Evolutionary conservation across 169 alveolate genomes (phyloP).

Genomic region (Sarcocystis neurona): DNA sequence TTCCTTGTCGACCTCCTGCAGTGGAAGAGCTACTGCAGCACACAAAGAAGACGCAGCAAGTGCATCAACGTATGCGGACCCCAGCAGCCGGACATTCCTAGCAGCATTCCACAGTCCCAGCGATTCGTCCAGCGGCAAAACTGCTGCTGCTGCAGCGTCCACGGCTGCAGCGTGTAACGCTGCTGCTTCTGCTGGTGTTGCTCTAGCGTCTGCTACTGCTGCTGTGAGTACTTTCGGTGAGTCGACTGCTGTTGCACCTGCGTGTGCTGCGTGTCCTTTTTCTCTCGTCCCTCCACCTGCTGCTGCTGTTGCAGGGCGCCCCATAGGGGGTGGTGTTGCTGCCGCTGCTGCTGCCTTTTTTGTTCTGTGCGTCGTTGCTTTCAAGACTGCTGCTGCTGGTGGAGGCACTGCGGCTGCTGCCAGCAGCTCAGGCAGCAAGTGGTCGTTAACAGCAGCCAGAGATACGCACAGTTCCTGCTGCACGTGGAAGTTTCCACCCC

Average conservation of each 20-base stretch:
- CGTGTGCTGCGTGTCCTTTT: too few relatives aligned
- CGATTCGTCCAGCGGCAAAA: not conserved
- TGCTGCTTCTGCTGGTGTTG: not conserved
- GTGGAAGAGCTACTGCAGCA: too few relatives aligned
- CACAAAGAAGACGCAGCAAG: not conserved
- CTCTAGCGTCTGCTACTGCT: too few relatives aligned
- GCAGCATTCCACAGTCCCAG: constrained; percentile 18
- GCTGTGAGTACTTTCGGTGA: too few relatives aligned
- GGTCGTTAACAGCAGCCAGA: constrained; percentile 2
- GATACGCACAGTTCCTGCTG: not conserved
- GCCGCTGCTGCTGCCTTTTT: not conserved
- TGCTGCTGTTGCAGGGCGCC: not conserved
- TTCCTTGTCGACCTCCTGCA: too few relatives aligned
- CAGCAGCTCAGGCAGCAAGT: not conserved
- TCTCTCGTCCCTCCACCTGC: too few relatives aligned
- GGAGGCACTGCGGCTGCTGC: not conserved
- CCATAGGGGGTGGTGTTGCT: not conserved
- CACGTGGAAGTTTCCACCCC: not conserved
- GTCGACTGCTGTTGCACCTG: too few relatives aligned
- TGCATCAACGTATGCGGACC: not conserved
- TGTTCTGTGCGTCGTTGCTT: not conserved
- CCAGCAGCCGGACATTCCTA: not conserved
- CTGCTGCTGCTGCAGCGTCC: not conserved
- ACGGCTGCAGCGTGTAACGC: not conserved
- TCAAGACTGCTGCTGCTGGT: not conserved